Conservation (phyloP, 495 filamentous ascomycete genomes). For the Durotheca rogersii region DNA sequence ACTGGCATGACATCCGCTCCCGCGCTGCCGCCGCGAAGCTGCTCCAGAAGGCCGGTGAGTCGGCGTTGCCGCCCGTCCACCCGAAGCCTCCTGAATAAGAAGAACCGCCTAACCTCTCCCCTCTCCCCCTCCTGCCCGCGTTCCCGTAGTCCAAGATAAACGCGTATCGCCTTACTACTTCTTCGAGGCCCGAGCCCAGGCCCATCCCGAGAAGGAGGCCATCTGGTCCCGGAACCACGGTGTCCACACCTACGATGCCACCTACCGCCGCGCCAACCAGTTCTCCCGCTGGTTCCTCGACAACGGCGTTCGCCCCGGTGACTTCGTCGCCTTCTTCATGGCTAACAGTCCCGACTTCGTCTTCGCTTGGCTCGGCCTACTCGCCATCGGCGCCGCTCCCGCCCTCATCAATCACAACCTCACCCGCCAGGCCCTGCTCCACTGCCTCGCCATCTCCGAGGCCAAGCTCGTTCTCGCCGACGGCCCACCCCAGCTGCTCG, state of each 20-base stretch:
- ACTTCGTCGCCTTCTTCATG: slow-evolving; percentile 69
- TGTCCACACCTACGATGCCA: slow-evolving; percentile 63
- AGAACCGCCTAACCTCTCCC: too few species aligned
- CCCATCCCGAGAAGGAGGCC: slow-evolving; percentile 51
- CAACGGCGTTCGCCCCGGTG: slow-evolving; percentile 59
- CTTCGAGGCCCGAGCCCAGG: slow-evolving; percentile 57
- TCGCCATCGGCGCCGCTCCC: slow-evolving; percentile 65
- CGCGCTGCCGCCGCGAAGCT: slow-evolving; percentile 39
- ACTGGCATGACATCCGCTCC: slow-evolving; percentile 46
- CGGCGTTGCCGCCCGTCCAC: too few species aligned
- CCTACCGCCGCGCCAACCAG: slow-evolving; percentile 56
- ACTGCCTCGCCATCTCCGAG: slow-evolving; percentile 64
- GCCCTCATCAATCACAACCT: slow-evolving; percentile 78
- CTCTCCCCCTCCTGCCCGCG: too few species aligned
- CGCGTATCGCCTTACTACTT: slow-evolving; percentile 63
- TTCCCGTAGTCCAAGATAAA: slow-evolving; percentile 54
- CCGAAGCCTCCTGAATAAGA: too few species aligned
- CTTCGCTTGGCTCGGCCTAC: slow-evolving; percentile 60
- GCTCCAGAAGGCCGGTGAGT: slow-evolving; percentile 36
- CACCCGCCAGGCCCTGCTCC: slow-evolving; percentile 62
- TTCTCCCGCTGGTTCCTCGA: slow-evolving; percentile 66
- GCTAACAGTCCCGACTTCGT: slow-evolving; percentile 69
- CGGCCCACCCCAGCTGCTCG: slow-evolving; percentile 54
- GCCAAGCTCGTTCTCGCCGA: slow-evolving; percentile 66
- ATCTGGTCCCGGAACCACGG: slow-evolving; percentile 65